Conservation (phyloP, 768 basidiomycete species). For the Auricularia sp. region DNA sequence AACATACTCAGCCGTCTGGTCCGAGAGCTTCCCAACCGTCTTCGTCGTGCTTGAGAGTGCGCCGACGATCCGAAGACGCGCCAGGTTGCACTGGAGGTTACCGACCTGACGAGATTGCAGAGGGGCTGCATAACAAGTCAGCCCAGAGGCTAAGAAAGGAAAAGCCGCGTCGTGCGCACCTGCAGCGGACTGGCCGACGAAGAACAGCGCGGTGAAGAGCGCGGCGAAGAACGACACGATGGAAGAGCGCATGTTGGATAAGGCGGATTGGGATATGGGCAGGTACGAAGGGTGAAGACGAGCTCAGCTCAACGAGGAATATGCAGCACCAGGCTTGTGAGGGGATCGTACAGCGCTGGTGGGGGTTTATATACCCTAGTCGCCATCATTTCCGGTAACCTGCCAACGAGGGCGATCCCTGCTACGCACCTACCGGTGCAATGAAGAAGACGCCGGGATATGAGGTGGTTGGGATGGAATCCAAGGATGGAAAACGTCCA, state of each 20-base stretch:
- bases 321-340: neutral
- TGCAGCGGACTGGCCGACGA: neutral
- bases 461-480: too few species aligned
- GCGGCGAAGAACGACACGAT: neutral
- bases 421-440: too few species aligned
- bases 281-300: neutral
- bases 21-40: constrained; percentile 13
- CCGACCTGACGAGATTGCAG: constrained; percentile 22
- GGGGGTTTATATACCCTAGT: neutral
- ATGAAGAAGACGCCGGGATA: too few species aligned
- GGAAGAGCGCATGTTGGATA: neutral
- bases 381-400: neutral
- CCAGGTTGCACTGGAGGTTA: constrained; percentile 24
- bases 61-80: constrained; percentile 22
- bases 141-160: neutral
- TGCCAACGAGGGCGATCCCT: too few species aligned
- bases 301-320: neutral
- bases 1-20: neutral
- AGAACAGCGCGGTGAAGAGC: neutral
- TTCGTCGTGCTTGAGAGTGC: constrained; percentile 14
- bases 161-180: neutral
- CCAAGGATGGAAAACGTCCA: too few species aligned
- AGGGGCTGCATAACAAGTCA: constrained; percentile 2
- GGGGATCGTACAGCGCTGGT: neutral
- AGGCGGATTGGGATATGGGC: neutral